These are phyloP conservation scores for Thelephora ganbajun DNA, from an alignment of 768 basidiomycete species.

Conservation along the genomic window DNA sequence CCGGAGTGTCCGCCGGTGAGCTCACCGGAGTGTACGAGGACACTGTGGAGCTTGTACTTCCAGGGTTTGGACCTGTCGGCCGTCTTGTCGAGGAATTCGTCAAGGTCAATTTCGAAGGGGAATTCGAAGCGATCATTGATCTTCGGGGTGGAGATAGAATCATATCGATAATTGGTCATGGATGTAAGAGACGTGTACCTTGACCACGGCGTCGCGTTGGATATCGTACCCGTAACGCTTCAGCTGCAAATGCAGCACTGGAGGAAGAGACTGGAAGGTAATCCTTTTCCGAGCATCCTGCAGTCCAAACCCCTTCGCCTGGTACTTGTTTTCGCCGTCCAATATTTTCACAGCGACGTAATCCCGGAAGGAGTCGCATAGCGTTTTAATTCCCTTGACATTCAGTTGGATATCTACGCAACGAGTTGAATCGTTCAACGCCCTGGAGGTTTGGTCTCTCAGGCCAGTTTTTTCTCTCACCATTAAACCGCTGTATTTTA, in stretches of 20 bases:
- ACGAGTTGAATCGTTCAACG: neutral
- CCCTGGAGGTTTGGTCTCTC: neutral
- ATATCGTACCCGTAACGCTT: no score
- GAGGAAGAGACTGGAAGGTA: no score
- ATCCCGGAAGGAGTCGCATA: constrained; percentile 94
- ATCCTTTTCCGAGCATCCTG: no score
- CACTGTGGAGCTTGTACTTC: no score
- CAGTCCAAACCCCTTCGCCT: constrained; percentile 93
- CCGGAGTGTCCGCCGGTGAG: constrained; percentile 78
- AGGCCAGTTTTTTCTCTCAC: constrained; percentile 24
- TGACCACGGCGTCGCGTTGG: constrained; percentile 97
- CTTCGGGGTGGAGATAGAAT: neutral
- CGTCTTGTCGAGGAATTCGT: no score
- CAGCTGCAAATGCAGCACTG: no score
- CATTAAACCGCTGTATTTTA: constrained; percentile 91
- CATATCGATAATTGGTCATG: neutral
- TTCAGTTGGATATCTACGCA: constrained; percentile 92
- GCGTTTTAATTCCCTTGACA: no score
- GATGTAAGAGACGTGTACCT: constrained; percentile 31
- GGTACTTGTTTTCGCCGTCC: constrained; percentile 99
- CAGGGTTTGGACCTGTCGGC: no score
- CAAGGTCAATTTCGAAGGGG: no score
- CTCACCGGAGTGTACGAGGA: no score
- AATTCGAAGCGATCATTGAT: no score
- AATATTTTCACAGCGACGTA: no score